Base-by-base conservation (phyloP, 352 stramenopile genomes). In the Pythium scleroteichum region DNA sequence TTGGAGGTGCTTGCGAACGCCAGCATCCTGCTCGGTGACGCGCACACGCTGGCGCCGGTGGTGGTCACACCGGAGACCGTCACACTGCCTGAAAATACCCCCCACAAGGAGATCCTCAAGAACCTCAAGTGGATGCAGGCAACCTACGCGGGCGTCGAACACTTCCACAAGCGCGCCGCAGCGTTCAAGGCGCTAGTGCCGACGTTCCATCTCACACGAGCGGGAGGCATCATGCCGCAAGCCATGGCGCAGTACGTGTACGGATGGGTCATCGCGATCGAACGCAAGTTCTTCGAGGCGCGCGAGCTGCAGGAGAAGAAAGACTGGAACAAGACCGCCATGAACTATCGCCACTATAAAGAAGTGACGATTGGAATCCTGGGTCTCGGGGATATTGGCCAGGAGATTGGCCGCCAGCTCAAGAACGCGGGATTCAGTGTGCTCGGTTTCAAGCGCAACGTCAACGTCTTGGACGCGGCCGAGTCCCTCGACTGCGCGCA, bases 171-270 rank as follows among this genome's bases (percentile, higher is more conserved):
- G 13, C 66, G 79, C 12, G 57, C 71, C 8, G 9, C 46, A 19
- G 62, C 56, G 38, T 45, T 51, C 24, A 62, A 62, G 14, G 17
- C 29, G 4, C 20, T 40, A 6, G 33, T 60, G 16, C 71, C 71
- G 20, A 20, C 24, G 10, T 90, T 90, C 52, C n/a, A 40, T 17
- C 41, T 88, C 19, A 88, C 81, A 10, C 78, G 81, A 29, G 81
- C 79, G 3, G 79, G 81, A 12, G 81, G 81, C 6, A 73, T 88
- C 64, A 87, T 82, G 71, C 61, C 66, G 8, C 52, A 44, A 7
- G 77, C 75, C 38, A 79, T 90, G 66, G 79, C 81, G 13, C 79
- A 90, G 59, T 90, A 85, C 46, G 81, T 86, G 5, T 73, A 88
- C 50, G 81, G 81, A 27, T 90, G 79, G 78, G 64, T 88, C 42